These are phyloP conservation scores for Cantharellus cinnabarinus DNA, from an alignment of 768 basidiomycete species.

Conservation along the genomic window DNA sequence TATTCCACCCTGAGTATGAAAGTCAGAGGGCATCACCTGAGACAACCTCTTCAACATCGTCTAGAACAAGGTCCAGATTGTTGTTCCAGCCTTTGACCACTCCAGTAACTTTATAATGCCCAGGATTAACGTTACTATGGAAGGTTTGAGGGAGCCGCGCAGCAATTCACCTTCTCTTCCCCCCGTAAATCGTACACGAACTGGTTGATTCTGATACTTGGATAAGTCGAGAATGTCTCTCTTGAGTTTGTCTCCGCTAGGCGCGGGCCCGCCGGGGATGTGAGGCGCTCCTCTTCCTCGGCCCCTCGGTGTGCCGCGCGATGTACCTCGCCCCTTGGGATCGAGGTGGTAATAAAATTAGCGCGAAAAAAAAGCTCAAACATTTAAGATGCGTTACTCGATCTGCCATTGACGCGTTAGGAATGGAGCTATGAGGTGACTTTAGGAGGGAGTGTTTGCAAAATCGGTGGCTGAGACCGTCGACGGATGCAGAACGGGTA, in stretches of 20 bases:
- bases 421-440: too few relatives aligned
- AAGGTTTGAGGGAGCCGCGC: neutral
- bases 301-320: conserved; percentile 25
- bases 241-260: conserved; percentile 54
- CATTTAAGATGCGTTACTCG: too few relatives aligned
- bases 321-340: conserved; percentile 25
- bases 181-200: conserved; percentile 95
- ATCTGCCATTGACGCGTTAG: too few relatives aligned
- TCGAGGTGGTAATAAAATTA: too few relatives aligned
- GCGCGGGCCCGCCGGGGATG: conserved; percentile 22
- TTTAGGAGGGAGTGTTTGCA: too few relatives aligned
- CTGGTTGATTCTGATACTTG: conserved; percentile 81
- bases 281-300: conserved; percentile 26
- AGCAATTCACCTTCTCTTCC: conserved; percentile 62
- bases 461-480: too few relatives aligned
- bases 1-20: neutral
- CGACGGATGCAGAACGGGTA: too few relatives aligned
- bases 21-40: conserved; percentile 28
- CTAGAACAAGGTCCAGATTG: conserved; percentile 86
- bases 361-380: too few relatives aligned
- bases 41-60: conserved; percentile 77
- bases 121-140: neutral
- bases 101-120: conserved; percentile 46
- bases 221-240: conserved; percentile 89
- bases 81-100: conserved; percentile 93